Evolutionary conservation across 1,284 basidiomycete species (phyloP), one percentile per base, ranked within the genome.

Genomic region (Gastroboletus turbinatus): DNA sequence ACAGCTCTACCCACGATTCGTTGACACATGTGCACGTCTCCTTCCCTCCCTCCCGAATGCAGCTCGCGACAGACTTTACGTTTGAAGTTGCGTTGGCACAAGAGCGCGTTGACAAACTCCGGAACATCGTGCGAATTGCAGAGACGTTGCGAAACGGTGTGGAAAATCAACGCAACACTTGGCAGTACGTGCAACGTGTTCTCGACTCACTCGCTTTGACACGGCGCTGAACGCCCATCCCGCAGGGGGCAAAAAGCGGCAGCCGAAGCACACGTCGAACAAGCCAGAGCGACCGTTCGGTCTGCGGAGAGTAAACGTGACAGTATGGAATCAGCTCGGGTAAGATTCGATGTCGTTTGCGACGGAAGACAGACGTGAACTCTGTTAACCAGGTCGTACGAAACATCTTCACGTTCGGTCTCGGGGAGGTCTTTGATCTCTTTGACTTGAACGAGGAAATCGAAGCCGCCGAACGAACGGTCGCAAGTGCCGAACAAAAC

Each of bases 381-480:
- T 14, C 11, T 32, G 21, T 27, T 25, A 5, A 35, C 30, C 30
- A 63, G 62, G 38, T 53, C 27, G 47, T 63, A 6, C 60, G 61
- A 4, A 63, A 61, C 19, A 1, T 61, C 5, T 13, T 61, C 25
- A 61, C 62, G 9, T 23, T 61, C 33, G 62, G 60, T 40, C 14
- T 61, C 5, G 60, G 60, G 3, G 61, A 61, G 13, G 43, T 35
- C 5, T 61, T 61, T 3, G 60, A 64, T 30, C 25, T 61, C 50
- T 58, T 58, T 23, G 53, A 63, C 45, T 23, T 61, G 43, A 63
- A 61, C 30, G 51, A 61, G 44, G 62, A 63, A 8, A 61, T 64
- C n/a, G 48, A 51, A 8, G 21, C 21, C 2, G 59, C 62, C 1
- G 54, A 53, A 25, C 39, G 59, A 43, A 63, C 32, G 23, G 17